Evolutionary conservation across 176 grass and related monocot species (phyloP).

Genomic region (Carex myosuroides): DNA sequence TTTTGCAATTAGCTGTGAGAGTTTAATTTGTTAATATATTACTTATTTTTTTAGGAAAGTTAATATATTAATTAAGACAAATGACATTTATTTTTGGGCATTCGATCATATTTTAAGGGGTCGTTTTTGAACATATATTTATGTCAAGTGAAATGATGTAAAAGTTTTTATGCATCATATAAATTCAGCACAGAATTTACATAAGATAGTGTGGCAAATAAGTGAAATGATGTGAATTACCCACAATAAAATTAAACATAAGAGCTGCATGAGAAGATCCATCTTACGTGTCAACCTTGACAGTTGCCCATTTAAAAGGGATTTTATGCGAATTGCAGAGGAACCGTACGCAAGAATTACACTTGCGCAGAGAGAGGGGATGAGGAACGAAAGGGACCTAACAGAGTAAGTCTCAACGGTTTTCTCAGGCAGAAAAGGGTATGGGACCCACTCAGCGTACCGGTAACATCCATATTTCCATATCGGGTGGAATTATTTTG

Average conservation of each 20-base stretch:
- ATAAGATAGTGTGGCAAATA: neutral
- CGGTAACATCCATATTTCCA: conserved; percentile 12
- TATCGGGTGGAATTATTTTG: conserved; percentile 15
- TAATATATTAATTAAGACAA: neutral
- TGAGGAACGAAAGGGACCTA: conserved; percentile 19
- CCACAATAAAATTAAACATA: neutral
- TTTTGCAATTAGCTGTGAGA: neutral
- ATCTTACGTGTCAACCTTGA: neutral
- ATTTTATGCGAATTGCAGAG: conserved; percentile 12
- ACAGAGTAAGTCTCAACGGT: conserved; percentile 19
- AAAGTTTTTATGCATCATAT: neutral
- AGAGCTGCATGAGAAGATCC: neutral
- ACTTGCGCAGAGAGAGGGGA: neutral
- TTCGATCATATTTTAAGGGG: no score
- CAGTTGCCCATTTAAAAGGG: neutral
- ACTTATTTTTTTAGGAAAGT: neutral
- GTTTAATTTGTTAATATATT: neutral
- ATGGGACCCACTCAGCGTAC: neutral
- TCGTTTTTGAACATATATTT: neutral
- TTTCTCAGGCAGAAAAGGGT: conserved; percentile 15
- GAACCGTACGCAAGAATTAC: neutral
- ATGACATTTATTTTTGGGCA: neutral
- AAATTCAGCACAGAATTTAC: neutral
- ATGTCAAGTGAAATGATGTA: neutral
- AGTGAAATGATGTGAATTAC: no score